phyloP scores from a whole-genome alignment of 2,329 filamentous ascomycete species.

The Scorias spongiosa region DNA sequence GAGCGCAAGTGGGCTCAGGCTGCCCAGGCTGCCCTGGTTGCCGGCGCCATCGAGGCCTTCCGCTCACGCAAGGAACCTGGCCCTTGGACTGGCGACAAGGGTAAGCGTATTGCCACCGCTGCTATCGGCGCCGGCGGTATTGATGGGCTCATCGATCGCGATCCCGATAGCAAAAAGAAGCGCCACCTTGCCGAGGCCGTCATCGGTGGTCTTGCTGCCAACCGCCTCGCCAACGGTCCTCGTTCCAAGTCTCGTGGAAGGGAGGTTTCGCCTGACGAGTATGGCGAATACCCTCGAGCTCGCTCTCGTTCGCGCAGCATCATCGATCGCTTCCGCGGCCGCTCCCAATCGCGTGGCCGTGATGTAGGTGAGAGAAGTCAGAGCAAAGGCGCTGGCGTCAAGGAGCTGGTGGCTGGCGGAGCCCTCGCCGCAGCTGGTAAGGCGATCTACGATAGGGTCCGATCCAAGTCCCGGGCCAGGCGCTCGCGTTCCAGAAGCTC shows the following conservation, averaged over 20 bases:
- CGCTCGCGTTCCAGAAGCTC: constrained; percentile 27
- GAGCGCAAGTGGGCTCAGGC: constrained; percentile 55
- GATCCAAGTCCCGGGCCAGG: constrained; percentile 36
- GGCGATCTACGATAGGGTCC: constrained; percentile 39
- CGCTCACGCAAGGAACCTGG: constrained; percentile 78
- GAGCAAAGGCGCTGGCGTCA: constrained; percentile 29
- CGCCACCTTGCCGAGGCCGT: constrained; percentile 75
- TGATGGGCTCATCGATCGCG: constrained; percentile 54
- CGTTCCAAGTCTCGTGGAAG: constrained; percentile 49
- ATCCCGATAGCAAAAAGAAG: constrained; percentile 60
- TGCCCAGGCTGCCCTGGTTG: constrained; percentile 77
- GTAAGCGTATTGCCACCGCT: constrained; percentile 79
- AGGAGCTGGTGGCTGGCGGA: constrained; percentile 33
- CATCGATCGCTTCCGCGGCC: constrained; percentile 30
- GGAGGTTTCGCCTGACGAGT: constrained; percentile 22
- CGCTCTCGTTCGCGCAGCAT: constrained; percentile 53
- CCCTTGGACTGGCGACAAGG: constrained; percentile 79
- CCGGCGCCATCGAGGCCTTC: constrained; percentile 85
- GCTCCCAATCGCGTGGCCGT: constrained; percentile 33
- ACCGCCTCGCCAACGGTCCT: constrained; percentile 72
- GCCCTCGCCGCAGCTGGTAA: constrained; percentile 36
- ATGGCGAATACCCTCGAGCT: constrained; percentile 7
- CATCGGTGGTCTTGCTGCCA: constrained; percentile 74
- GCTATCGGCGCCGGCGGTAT: constrained; percentile 74
- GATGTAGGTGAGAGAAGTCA: constrained; percentile 19